Evolutionary conservation across 345 rosid species (phyloP), one percentile per base, ranked within the genome.

Genomic region (Laguncularia racemosa): DNA sequence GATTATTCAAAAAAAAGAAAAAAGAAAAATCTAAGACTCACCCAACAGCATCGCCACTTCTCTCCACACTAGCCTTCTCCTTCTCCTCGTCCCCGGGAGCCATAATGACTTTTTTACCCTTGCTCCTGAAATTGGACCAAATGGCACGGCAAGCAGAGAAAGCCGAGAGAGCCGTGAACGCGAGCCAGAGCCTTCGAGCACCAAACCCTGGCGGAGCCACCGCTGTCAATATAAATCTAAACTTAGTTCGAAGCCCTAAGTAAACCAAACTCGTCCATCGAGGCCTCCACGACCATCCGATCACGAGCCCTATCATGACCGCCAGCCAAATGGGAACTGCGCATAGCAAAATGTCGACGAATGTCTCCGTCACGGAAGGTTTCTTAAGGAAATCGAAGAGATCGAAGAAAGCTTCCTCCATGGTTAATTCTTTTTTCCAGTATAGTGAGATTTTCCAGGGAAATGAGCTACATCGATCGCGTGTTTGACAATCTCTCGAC

Each of bases 231-330:
- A 81, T 44, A 58, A 89, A 89, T 52, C 95, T 76, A 47, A 85
- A 76, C 77, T 80, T 83, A 64, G 84, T 70, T 19, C 95, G 81
- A 33, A 85, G 55, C 17, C 96, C 96, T 20, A 89, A 61, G 61
- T 64, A 89, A 16, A 89, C 53, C 70, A 89, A 71, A 26, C 91
- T 75, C 11, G 95, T 89, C 95, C 96, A 89, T 44, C 91, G 56
- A 0, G 95, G 96, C 45, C 96, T 82, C 95, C 96, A 86, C 3
- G 91, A 72, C 96, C 96, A 89, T 7, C 96, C 96, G 64, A 86
- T 86, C 19, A 86, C 61, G 63, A 89, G 87, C 2, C 96, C 96
- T 69, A 89, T 84, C 96, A 77, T 84, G 21, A 89, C 84, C 20
- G 91, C 84, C 0, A 89, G 73, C 96, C 96, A 85, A 73, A 89